Conservation (phyloP, 2,329 filamentous ascomycete genomes). For the Periconia sp. region DNA sequence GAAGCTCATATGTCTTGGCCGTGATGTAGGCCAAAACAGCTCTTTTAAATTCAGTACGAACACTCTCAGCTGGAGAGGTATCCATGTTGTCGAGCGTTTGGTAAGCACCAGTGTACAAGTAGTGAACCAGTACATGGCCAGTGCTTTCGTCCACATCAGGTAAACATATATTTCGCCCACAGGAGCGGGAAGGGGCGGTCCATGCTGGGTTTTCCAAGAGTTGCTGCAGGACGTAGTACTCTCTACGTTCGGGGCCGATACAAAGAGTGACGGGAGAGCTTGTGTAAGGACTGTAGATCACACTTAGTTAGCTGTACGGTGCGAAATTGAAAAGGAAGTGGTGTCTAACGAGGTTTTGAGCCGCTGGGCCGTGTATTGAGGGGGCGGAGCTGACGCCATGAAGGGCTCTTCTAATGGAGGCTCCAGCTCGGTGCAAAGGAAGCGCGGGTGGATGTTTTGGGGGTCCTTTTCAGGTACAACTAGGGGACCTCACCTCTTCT, state of each 20-base stretch:
- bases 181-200: conserved; percentile 2
- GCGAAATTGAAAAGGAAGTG: conserved; percentile 1
- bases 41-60: conserved; percentile 14
- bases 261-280: conserved; percentile 1
- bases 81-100: conserved; percentile 19
- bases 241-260: conserved; percentile 3
- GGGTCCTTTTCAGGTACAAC: conserved; percentile 23
- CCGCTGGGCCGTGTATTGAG: conserved; percentile 3
- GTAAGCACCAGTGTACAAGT: conserved; percentile 21
- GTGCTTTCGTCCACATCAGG: no score
- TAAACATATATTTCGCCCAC: neutral
- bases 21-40: conserved; percentile 13
- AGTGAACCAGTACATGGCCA: no score
- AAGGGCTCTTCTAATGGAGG: conserved; percentile 3
- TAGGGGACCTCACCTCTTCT: conserved; percentile 31
- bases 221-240: conserved; percentile 8
- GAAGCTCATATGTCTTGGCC: conserved; percentile 11
- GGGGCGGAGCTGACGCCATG: conserved; percentile 2
- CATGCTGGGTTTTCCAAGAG: conserved; percentile 5
- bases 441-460: conserved; percentile 34
- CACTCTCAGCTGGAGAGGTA: neutral
- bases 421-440: conserved; percentile 9
- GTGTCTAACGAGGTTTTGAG: conserved; percentile 9
- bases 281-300: conserved; percentile 12
- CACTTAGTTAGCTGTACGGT: conserved; percentile 6